Base-by-base conservation (phyloP, 306 rosid species). In the Carpinus viminea region DNA sequence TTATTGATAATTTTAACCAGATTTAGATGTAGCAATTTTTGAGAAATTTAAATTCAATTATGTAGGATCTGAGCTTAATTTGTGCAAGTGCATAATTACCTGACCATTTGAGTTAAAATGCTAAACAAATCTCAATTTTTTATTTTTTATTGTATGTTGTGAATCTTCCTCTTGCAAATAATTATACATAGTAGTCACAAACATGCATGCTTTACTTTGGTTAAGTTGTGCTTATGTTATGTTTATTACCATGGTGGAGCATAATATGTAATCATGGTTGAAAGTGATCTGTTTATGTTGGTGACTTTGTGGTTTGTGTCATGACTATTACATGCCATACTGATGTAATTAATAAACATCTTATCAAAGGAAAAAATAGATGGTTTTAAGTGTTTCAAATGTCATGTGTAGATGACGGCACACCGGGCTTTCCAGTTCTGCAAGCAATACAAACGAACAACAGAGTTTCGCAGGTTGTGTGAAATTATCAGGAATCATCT, bases 381-480 rank as follows among this genome's bases (percentile, higher is more conserved):
- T 11, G 28, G 12, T 41, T 9, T 20, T 41, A 17, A 66, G 51
- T 38, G 51, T 66, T 66, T 66, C 50, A 62, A 31, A 68, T 76
- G 45, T 71, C 66, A 52, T 78, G n/a, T 82, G 84, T 85, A 96
- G 99, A 96, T 96, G 99, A 96, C 99, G 38, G 99, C 99, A 20
- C 99, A 96, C 79, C 91, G 99, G 71, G 98, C 99, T 69, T 96
- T 96, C 84, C 99, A 96, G 87, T 96, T 96, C 83, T 96, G 99
- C 86, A 96, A 93, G 90, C 97, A 90, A 73, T 96, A 96, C 54
- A 96, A 96, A 75, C 83, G 99, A 72, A 89, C 98, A 11, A 96
- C 99, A 1, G 99, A 96, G 79, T 96, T 96, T 70, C 94, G 98
- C 43, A 90, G 98, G 77, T 83, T 93, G 2, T 96, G 99, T 78